Base-by-base conservation (phyloP, 257 asterid species). In the Osmanthus fragrans region DNA sequence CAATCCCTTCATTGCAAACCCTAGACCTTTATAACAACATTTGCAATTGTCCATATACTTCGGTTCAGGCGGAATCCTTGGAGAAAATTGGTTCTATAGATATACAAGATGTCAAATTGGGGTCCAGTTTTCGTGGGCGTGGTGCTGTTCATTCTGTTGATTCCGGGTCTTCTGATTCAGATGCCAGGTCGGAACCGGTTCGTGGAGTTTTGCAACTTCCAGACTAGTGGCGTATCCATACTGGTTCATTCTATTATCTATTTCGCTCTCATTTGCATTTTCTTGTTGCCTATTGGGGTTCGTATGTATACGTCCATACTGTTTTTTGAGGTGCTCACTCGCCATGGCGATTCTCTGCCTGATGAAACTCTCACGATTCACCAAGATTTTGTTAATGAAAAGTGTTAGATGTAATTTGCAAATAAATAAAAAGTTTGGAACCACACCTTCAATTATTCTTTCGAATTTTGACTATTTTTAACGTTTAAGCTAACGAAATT, bases 81-180 rank as follows among this genome's bases (percentile, higher is more conserved):
- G 49, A 42, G 16, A 12, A 42, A 42, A 42, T 12, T 42, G 18
- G 16, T 42, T 42, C 42, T 42, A 42, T 42, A 42, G 49, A 65
- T 1, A 33, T 21, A 47, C 67, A 63, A 80, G 83, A 94, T 92
- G 98, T 77, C 97, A 3, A 97, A 95, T 79, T 95, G 98, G 99
- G 98, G 96, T 13, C 97, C 97, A 21, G 96, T 91, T 58, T 88
- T 93, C 72, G 96, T 91, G n/a, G 92, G 90, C 16, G 93, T 93
- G 85, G 92, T 95, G 87, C 90, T 93, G 76, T 95, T 93, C 81
- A 88, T 93, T 47, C 85, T 93, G 87, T 74, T 95, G 42, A 89
- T 92, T 3, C 98, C 98, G 47, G 98, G 99, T 13, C 85, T 93
- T 73, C 89, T 93, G 82, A 80, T 93, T 79, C 99, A 93, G 89